phyloP scores from a whole-genome alignment of 768 basidiomycete species.

The Tulasnella sp. region DNA sequence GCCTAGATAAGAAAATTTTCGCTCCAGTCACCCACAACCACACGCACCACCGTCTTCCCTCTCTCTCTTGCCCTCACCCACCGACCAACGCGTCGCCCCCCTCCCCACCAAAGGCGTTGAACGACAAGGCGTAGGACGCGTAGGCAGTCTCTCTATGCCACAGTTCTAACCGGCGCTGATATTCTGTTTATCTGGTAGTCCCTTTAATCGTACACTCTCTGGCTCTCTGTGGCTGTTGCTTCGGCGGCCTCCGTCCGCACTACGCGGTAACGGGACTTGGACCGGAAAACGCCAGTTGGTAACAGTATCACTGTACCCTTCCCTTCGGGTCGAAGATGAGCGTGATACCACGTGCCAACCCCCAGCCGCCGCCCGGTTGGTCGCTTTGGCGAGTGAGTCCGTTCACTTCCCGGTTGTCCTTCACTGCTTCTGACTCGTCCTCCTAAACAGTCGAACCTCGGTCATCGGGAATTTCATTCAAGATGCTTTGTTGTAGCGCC shows the following conservation, averaged over 20 bases:
- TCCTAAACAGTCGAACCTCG: neutral
- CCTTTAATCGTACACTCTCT: neutral
- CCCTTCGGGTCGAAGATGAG: neutral
- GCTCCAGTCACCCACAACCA: no score
- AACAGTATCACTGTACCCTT: neutral
- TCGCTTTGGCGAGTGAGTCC: neutral
- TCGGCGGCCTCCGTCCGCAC: neutral
- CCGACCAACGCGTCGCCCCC: no score
- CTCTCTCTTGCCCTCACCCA: no score
- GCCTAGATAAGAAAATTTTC: no score
- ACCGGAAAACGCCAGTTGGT: neutral
- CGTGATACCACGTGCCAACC: neutral
- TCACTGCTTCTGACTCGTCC: neutral
- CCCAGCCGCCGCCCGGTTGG: neutral
- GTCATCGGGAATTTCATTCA: neutral
- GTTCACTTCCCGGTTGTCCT: neutral
- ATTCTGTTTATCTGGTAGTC: no score
- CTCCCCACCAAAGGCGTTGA: no score
- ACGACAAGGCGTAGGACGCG: no score
- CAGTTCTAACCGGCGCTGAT: no score
- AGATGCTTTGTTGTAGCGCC: neutral
- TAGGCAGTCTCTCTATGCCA: no score
- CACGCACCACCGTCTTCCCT: no score
- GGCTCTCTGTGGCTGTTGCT: conserved; percentile 1
- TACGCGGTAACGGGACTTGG: neutral